Evolutionary conservation across 768 basidiomycete species (phyloP).

Genomic region (Trametes gibbosa): DNA sequence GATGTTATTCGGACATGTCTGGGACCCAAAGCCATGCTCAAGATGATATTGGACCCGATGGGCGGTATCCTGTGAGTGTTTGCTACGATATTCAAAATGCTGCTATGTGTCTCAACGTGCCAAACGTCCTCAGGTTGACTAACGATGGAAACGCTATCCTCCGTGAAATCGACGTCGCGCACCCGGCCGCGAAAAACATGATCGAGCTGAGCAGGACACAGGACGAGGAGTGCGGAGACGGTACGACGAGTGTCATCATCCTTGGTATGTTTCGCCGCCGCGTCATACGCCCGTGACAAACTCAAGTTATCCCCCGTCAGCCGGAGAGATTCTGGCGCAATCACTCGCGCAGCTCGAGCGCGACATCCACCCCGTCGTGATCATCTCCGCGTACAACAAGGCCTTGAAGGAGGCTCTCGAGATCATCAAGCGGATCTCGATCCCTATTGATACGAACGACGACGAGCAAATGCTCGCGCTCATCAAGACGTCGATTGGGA

Average conservation of each 20-base stretch:
- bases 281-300: background rate
- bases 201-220: conserved; percentile 97
- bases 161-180: conserved; percentile 97
- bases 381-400: conserved; percentile 97
- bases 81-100: background rate
- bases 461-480: conserved; percentile 93
- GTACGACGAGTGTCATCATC: conserved; percentile 97
- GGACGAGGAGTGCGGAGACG: conserved; percentile 98
- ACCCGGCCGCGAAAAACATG: conserved; percentile 99
- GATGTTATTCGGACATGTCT: conserved; percentile 98
- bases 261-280: conserved; percentile 56
- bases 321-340: conserved; percentile 96
- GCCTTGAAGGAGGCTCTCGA: conserved; percentile 90
- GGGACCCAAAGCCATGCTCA: conserved; percentile 97
- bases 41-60: conserved; percentile 99
- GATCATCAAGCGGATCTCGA: conserved; percentile 83
- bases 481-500: conserved; percentile 98
- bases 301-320: conserved; percentile 36
- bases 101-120: background rate
- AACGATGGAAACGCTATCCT: conserved; percentile 99
- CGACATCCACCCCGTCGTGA: conserved; percentile 97
- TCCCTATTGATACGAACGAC: conserved; percentile 82
- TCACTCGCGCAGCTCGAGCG: conserved; percentile 91
- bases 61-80: conserved; percentile 87
- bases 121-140: conserved; percentile 59